Percentiles rank a stretch among this genome's conserved stretches.
Conservation (phyloP, 1,139 yeast species). For the Zygotorulaspora mrakii region DNA sequence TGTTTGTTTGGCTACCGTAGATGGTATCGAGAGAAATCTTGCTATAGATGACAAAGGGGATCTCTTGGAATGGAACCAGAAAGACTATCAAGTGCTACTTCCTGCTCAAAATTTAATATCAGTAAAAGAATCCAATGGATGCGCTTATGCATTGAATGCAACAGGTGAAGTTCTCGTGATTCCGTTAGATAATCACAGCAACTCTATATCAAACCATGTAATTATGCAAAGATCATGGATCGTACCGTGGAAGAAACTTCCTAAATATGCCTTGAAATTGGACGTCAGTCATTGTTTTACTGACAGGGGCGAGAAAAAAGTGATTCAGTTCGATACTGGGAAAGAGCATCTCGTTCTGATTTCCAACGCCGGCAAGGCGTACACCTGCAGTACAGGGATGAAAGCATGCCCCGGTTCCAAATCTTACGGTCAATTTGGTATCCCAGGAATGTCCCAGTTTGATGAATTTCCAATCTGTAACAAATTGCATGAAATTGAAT, state of each 20-base stretch:
- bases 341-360: conserved; percentile 61
- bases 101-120: conserved; percentile 45
- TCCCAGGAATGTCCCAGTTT: conserved; percentile 67
- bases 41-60: conserved; percentile 71
- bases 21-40: conserved; percentile 48
- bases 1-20: conserved; percentile 44
- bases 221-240: conserved; percentile 21
- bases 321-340: conserved; percentile 58
- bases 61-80: conserved; percentile 60
- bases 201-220: conserved; percentile 11
- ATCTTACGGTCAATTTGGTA: conserved; percentile 77
- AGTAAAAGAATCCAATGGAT: conserved; percentile 52
- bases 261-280: conserved; percentile 26
- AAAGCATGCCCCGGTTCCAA: conserved; percentile 29
- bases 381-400: conserved; percentile 55
- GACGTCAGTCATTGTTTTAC: conserved; percentile 21
- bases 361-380: conserved; percentile 60
- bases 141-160: conserved; percentile 54
- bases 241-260: conserved; percentile 27
- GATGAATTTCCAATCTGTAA: conserved; percentile 33
- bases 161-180: conserved; percentile 52
- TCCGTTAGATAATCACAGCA: conserved; percentile 39
- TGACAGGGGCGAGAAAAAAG: conserved; percentile 41
- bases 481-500: conserved; percentile 29
- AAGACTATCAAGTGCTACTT: conserved; percentile 25